phyloP scores from a whole-genome alignment of 2,329 filamentous ascomycete species.

The Aspergillus fructus region DNA sequence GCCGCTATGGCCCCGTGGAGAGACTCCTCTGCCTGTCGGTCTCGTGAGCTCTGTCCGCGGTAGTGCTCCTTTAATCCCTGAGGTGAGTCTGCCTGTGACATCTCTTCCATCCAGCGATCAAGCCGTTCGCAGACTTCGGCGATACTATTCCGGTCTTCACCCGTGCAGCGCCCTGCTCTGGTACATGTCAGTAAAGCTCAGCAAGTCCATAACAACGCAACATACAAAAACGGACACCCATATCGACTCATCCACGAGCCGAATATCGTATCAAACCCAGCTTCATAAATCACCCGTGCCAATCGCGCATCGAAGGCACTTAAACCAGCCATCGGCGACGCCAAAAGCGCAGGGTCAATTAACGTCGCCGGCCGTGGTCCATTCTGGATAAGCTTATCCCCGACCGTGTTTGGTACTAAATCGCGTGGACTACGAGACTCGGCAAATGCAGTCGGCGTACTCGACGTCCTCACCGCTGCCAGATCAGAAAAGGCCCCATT shows the following conservation, averaged over 20 bases:
- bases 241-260: constrained; percentile 46
- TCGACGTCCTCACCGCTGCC: no score
- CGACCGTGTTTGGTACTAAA: not conserved
- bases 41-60: constrained; percentile 12
- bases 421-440: not conserved
- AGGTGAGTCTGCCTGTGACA: constrained; percentile 7
- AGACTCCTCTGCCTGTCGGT: constrained; percentile 25
- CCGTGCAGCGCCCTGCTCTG: not conserved
- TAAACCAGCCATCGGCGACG: no score
- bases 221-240: constrained; percentile 45
- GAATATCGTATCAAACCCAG: constrained; percentile 42
- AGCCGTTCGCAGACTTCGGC: constrained; percentile 23
- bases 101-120: constrained; percentile 38
- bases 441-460: not conserved
- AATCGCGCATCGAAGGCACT: constrained; percentile 12
- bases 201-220: not conserved
- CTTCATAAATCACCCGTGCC: constrained; percentile 31
- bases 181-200: not conserved
- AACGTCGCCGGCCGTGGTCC: not conserved
- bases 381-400: not conserved
- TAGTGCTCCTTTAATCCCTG: not conserved
- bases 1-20: constrained; percentile 25
- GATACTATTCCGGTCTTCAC: constrained; percentile 16
- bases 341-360: not conserved
- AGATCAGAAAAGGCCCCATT: not conserved